phyloP scores from a whole-genome alignment of 1,284 basidiomycete species.

The Irpex rosettiformis region DNA sequence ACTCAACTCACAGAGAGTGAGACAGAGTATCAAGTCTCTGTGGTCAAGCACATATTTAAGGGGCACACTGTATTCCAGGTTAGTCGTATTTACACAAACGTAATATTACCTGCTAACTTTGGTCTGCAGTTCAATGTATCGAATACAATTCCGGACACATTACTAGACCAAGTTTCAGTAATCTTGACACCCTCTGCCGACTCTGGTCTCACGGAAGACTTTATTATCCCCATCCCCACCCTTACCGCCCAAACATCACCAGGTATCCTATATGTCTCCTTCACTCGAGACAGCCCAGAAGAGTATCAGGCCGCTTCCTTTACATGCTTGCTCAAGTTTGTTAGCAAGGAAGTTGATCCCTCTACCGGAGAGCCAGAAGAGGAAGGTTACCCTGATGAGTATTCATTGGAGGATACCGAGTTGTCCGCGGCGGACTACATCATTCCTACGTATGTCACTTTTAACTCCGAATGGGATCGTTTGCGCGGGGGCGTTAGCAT shows the following conservation, averaged over 20 bases:
- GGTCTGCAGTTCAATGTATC: slow-evolving; percentile 88
- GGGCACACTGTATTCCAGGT: slow-evolving; percentile 97
- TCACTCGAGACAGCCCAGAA: slow-evolving; percentile 77
- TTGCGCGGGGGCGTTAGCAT: slow-evolving; percentile 70
- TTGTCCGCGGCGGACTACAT: slow-evolving; percentile 94
- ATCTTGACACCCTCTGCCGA: slow-evolving; percentile 84
- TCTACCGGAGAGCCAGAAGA: slow-evolving; percentile 96
- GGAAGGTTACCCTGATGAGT: slow-evolving; percentile 98
- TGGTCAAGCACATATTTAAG: slow-evolving; percentile 96
- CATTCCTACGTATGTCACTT: slow-evolving; percentile 87
- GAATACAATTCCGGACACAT: slow-evolving; percentile 98
- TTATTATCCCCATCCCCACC: slow-evolving; percentile 84
- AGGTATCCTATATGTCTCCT: slow-evolving; percentile 90
- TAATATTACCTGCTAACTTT: background rate
- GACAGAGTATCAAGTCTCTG: slow-evolving; percentile 97
- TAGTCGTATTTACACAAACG: slow-evolving; percentile 21
- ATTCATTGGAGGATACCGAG: slow-evolving; percentile 95
- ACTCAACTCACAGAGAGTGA: slow-evolving; percentile 92
- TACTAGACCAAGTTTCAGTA: slow-evolving; percentile 95
- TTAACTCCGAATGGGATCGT: slow-evolving; percentile 94
- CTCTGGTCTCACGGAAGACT: slow-evolving; percentile 84
- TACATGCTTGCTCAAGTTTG: slow-evolving; percentile 91
- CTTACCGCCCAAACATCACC: slow-evolving; percentile 72
- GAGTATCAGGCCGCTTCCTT: slow-evolving; percentile 87
- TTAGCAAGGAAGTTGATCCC: slow-evolving; percentile 98